Conservation (phyloP, 2,329 filamentous ascomycete genomes). For the Penicillium brasilianum region DNA sequence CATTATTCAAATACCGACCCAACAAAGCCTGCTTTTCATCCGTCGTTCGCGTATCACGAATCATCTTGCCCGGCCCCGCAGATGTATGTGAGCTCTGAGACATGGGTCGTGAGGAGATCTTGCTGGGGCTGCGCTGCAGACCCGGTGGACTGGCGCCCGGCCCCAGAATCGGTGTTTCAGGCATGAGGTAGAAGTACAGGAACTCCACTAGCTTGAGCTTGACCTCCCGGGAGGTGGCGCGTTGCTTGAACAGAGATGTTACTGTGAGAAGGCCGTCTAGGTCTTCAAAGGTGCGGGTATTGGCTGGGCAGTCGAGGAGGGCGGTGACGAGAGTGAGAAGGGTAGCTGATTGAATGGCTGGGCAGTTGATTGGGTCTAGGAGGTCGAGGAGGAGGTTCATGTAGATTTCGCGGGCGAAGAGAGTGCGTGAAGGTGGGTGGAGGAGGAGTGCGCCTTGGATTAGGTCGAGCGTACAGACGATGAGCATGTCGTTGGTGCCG, state of each 20-base stretch:
- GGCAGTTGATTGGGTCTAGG: constrained; percentile 88
- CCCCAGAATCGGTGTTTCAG: constrained; percentile 67
- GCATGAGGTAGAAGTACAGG: constrained; percentile 98
- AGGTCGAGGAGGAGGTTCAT: constrained; percentile 98
- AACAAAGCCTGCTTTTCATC: constrained; percentile 82
- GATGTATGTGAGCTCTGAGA: constrained; percentile 45
- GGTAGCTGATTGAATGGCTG: constrained; percentile 87
- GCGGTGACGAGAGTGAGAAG: constrained; percentile 89
- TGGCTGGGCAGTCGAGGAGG: constrained; percentile 81
- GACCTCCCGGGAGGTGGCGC: constrained; percentile 82
- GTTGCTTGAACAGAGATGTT: constrained; percentile 89
- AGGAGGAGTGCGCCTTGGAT: constrained; percentile 87
- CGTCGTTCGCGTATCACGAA: constrained; percentile 64
- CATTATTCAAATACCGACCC: constrained; percentile 77
- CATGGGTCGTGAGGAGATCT: constrained; percentile 65
- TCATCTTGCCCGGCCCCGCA: constrained; percentile 32
- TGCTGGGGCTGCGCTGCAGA: constrained; percentile 71
- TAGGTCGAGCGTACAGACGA: constrained; percentile 83
- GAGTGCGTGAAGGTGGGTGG: constrained; percentile 83
- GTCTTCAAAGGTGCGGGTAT: constrained; percentile 88
- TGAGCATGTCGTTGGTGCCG: constrained; percentile 84
- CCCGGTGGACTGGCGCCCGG: constrained; percentile 52
- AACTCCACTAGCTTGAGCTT: constrained; percentile 98
- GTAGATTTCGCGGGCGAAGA: constrained; percentile 87
- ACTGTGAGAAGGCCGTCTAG: constrained; percentile 91